Percentiles rank a stretch among this genome's conserved stretches.
Conservation (phyloP, 1,284 basidiomycete genomes). For the Cystobasidiaceae sp. region DNA sequence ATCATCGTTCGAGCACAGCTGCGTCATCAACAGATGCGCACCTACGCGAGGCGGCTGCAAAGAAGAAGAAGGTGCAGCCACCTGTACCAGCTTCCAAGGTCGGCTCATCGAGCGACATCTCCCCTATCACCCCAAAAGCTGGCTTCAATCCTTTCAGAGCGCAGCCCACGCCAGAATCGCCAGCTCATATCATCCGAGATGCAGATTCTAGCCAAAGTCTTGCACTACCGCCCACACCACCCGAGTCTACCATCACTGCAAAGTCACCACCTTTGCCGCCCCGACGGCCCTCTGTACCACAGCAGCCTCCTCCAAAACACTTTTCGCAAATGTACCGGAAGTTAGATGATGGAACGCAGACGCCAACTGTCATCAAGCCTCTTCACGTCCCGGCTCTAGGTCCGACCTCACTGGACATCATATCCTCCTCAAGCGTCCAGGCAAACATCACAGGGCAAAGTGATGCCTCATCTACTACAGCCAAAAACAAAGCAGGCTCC, state of each 20-base stretch:
- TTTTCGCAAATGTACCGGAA: conserved; percentile 13
- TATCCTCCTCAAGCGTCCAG: conserved; percentile 15
- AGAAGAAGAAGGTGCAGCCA: conserved; percentile 15
- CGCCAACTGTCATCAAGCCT: conserved; percentile 1
- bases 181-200: background rate
- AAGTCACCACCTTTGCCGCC: conserved; percentile 28
- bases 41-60: conserved; percentile 4
- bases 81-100: background rate
- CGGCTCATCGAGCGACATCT: background rate
- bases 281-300: background rate
- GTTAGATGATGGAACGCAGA: conserved; percentile 14
- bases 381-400: conserved; percentile 10
- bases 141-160: conserved; percentile 8
- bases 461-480: background rate
- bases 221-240: background rate
- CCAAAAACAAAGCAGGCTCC: background rate
- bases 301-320: conserved; percentile 28
- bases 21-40: background rate
- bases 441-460: conserved; percentile 10
- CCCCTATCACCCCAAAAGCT: conserved; percentile 1
- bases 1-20: too few relatives aligned
- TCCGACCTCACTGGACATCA: conserved; percentile 19
- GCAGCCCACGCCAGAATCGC: conserved; percentile 5
- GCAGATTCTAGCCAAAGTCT: background rate
- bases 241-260: background rate